Conservation (phyloP, 2,329 filamentous ascomycete genomes). For the Fusarium sp. region DNA sequence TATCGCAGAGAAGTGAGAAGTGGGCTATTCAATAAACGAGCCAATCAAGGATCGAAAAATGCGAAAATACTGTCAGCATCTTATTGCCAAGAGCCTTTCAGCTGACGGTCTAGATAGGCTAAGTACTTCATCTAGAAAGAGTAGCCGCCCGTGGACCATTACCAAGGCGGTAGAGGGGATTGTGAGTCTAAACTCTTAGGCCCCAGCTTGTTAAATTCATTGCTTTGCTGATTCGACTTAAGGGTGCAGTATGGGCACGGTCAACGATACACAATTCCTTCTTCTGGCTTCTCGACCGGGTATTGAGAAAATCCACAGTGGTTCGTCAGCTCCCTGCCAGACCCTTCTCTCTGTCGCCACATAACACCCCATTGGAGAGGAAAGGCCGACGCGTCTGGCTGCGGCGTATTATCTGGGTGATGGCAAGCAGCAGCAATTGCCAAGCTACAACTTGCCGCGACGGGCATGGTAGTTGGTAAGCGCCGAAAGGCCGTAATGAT, state of each 20-base stretch:
- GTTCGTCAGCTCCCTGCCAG: accelerated
- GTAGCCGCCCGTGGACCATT: not conserved
- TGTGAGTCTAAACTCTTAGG: no score
- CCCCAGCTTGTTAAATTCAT: no score
- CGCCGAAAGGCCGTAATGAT: not conserved
- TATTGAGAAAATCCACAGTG: not conserved
- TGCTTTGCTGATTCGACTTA: no score
- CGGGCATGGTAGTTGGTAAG: not conserved
- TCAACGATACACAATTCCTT: not conserved
- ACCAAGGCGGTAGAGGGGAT: no score
- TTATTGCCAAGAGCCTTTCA: no score
- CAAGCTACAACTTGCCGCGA: not conserved
- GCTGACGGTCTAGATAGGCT: no score
- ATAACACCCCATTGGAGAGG: not conserved
- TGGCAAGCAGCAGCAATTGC: not conserved
- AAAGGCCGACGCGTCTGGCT: not conserved
- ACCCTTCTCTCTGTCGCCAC: not conserved
- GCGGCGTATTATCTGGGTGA: not conserved
- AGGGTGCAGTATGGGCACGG: no score
- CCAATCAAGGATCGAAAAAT: accelerated
- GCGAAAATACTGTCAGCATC: no score
- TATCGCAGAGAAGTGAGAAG: no score
- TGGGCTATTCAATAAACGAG: no score
- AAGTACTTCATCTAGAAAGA: accelerated
- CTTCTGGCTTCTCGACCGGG: not conserved